Evolutionary conservation across 2,329 filamentous ascomycete genomes (phyloP), one percentile per base, ranked within the genome.

Genomic region (Decorospora gaudefroyi): DNA sequence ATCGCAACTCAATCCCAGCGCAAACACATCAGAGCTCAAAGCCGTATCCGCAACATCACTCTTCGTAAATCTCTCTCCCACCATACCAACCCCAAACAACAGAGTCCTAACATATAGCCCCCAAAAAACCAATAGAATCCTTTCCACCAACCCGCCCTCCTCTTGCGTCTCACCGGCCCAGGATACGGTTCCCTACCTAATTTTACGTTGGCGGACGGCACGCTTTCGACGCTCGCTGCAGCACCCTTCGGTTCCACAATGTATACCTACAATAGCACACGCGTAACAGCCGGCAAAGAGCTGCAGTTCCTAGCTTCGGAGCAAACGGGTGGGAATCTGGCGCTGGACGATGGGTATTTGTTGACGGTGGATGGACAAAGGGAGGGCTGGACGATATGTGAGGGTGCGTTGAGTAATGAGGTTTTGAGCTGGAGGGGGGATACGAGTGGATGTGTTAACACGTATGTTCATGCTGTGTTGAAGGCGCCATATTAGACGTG

Each of bases 371-470:
- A 60, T 33, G 71, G 67, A 0, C 46, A 65, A 35, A 64, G 39
- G 8, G 57, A 63, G 35, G 71, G 71, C 0, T 74, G 71, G 72
- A 71, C 58, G 30, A 56, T 74, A 27, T 75, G 72, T 40, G 46
- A 62, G 13, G 69, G 65, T 2, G 47, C 55, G 6, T 39, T 69
- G 22, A 58, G 54, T 11, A 50, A 62, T 45, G 49, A 51, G 7
- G 68, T 72, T 33, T 59, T 74, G 51, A 64, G 53, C 21, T 74
- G 68, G 69, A 70, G 68, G 27, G 70, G 69, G 4, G 61, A 54
- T 25, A 67, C 54, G 39, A 36, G 45, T 17, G 62, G 55, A n/a
- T 74, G 72, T 39, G 51, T 39, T 11, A 52, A 49, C 29, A 71
- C 68, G 5, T 73, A 64, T 57, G 52, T 74, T 18, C 71, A 74